These are phyloP conservation scores for Sporothrix brunneoviolacea DNA, from an alignment of 2,329 filamentous ascomycete species.

Conservation along the genomic window DNA sequence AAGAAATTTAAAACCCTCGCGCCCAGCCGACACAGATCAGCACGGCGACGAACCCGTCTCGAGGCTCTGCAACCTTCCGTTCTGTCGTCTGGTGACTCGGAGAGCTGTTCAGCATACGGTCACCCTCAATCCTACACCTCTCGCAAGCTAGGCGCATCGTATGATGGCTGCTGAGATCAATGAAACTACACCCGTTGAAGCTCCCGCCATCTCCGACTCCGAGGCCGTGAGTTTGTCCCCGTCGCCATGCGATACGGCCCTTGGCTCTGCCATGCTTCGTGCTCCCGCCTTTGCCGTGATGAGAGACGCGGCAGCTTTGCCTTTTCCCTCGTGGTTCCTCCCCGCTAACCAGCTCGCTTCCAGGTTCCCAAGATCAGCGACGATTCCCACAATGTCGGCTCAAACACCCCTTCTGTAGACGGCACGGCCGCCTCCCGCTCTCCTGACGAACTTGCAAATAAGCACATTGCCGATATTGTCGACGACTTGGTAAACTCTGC, in stretches of 20 bases:
- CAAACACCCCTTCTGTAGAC: constrained; percentile 41
- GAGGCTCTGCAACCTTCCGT: neutral
- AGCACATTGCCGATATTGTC: constrained; percentile 48
- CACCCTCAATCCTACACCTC: constrained; percentile 13
- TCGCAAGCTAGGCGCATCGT: constrained; percentile 40
- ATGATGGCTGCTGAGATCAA: constrained; percentile 60
- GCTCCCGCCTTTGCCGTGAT: too few species aligned
- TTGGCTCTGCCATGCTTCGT: too few species aligned
- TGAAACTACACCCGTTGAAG: constrained; percentile 47
- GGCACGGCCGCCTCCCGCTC: constrained; percentile 30
- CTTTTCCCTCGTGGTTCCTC: constrained; percentile 1
- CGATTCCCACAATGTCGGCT: constrained; percentile 42
- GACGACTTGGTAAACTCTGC: constrained; percentile 56
- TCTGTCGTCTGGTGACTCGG: constrained; percentile 14
- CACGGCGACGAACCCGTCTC: constrained; percentile 13
- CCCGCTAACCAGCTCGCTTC: too few species aligned
- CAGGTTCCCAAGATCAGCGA: constrained; percentile 31
- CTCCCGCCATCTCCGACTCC: constrained; percentile 41
- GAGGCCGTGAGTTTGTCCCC: constrained; percentile 35
- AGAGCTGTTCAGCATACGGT: constrained; percentile 15
- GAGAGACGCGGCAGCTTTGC: too few species aligned
- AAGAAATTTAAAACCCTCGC: too few species aligned
- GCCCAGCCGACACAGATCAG: neutral
- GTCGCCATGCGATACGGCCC: neutral
- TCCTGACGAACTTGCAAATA: constrained; percentile 49